Base-by-base conservation (phyloP, 257 asterid species). In the Cordia subcordata region DNA sequence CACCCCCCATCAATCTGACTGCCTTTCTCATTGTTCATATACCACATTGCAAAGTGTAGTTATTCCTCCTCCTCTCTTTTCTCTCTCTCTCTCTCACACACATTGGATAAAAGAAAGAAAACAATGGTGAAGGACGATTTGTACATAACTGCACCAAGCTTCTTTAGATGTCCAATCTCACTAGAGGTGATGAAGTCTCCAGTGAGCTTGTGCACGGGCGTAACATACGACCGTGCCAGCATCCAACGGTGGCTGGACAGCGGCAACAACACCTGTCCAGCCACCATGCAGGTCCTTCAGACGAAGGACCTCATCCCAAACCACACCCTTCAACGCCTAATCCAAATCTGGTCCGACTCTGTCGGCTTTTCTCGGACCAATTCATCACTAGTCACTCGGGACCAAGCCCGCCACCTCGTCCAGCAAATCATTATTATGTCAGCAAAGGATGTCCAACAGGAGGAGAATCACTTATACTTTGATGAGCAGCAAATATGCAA, bases 211-310 rank as follows among this genome's bases (percentile, higher is more conserved):
- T 89, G 83, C 79, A 89, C 95, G 13, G 96, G 96, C 5, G 95
- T 86, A 15, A 89, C 96, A 11, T 89, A 89, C 65, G 96, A 89
- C 54, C 85, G 96, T 16, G 47, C 68, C 74, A 78, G 84, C 75
- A 89, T 89, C 73, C 94, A 86, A 66, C 80, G 84, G 62, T 89
- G 96, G 96, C 74, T 89, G n/a, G 95, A 86, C 75, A 78, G 72
- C 69, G 96, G 96, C 20, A 86, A 89, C 66, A 84, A 86, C 72
- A 89, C 96, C 17, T 89, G 96, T 68, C 96, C 96, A 35, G 95
- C 96, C 63, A 89, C 96, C 77, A 89, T 89, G 96, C 96, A 86
- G 74, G 75, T 77, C 17, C 82, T 89, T 8, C 83, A 65, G 0
- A 67, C 55, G 8, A 84, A 74, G 46, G 94, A 89, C 4, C 82